Conservation (phyloP, 345 rosid genomes). For the Isatis tinctoria region DNA sequence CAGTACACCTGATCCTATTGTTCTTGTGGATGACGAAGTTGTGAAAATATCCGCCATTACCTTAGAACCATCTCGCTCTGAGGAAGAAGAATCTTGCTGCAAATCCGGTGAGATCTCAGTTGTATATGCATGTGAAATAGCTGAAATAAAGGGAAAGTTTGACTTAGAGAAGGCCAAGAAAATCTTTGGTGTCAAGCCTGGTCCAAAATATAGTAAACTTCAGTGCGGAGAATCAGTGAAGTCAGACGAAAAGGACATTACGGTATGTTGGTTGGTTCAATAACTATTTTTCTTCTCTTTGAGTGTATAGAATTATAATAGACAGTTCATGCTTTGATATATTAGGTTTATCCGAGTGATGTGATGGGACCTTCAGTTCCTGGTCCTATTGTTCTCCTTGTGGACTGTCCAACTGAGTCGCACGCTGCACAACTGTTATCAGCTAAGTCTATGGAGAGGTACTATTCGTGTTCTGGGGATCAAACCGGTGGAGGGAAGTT, state of each 20-base stretch:
- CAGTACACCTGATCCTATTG: slow-evolving; percentile 45
- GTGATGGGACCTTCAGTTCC: slow-evolving; percentile 90
- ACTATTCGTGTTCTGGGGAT: slow-evolving; percentile 33
- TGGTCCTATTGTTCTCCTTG: slow-evolving; percentile 78
- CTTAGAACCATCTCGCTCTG: slow-evolving; percentile 39
- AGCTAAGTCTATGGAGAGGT: slow-evolving; percentile 44
- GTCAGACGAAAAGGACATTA: slow-evolving; percentile 61
- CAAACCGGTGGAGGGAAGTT: slow-evolving; percentile 33
- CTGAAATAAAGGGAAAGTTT: slow-evolving; percentile 80
- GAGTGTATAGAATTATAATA: neutral
- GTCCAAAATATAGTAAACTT: slow-evolving; percentile 75
- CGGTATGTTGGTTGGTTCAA: slow-evolving; percentile 44
- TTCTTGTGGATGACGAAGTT: slow-evolving; percentile 70
- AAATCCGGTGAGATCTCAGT: slow-evolving; percentile 82
- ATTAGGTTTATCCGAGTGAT: slow-evolving; percentile 82
- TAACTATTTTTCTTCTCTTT: neutral
- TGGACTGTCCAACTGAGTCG: slow-evolving; percentile 81
- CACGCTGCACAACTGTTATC: slow-evolving; percentile 54
- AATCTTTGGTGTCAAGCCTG: slow-evolving; percentile 64
- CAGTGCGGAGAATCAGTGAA: slow-evolving; percentile 81
- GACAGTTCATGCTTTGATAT: slow-evolving; percentile 4
- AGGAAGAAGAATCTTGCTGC: slow-evolving; percentile 31
- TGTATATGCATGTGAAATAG: slow-evolving; percentile 80
- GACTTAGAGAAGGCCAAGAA: slow-evolving; percentile 74
- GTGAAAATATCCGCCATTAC: slow-evolving; percentile 82